Percentiles rank a stretch among this genome's conserved stretches.
phyloP scores from a whole-genome alignment of 2,329 filamentous ascomycete genomes.

The Cladosporium sp. region DNA sequence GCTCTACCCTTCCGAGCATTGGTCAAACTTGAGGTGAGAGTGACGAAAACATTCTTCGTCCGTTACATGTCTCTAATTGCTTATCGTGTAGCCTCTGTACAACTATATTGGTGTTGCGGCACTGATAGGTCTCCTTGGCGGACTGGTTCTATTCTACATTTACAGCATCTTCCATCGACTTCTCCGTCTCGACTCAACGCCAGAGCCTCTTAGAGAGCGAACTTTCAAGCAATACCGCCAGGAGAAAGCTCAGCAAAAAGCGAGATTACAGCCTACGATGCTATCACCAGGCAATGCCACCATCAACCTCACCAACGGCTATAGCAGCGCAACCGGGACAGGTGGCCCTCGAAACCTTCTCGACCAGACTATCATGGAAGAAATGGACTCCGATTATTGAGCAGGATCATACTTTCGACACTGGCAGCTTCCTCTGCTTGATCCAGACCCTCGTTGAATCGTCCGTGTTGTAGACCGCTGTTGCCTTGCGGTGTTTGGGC shows the following conservation, averaged over 20 bases:
- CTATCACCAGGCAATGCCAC: conserved; percentile 28
- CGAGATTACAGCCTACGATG: conserved; percentile 24
- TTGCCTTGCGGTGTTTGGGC: conserved; percentile 52
- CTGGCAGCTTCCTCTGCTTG: conserved; percentile 33
- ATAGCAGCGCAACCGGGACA: conserved; percentile 26
- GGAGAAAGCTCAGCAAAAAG: conserved; percentile 33
- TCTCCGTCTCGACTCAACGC: conserved; percentile 29
- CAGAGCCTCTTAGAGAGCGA: conserved; percentile 25
- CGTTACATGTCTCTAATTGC: not conserved
- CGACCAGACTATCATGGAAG: conserved; percentile 70
- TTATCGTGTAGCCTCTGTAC: conserved; percentile 46
- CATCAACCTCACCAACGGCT: conserved; percentile 33
- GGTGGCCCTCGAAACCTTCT: conserved; percentile 55
- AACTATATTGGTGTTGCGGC: conserved; percentile 67
- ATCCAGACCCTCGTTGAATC: conserved; percentile 59
- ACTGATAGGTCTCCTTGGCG: conserved; percentile 66
- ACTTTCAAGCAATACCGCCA: conserved; percentile 39
- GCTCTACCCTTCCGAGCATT: conserved; percentile 55
- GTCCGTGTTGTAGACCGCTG: conserved; percentile 54
- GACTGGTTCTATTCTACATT: conserved; percentile 60
- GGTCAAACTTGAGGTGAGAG: conserved; percentile 57
- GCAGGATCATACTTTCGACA: not conserved
- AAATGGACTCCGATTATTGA: conserved; percentile 61
- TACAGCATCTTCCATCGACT: conserved; percentile 47
- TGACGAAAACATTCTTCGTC: not conserved